Conservation (phyloP, 2,329 filamentous ascomycete genomes). For the Lasiodiplodia hormozganensis region DNA sequence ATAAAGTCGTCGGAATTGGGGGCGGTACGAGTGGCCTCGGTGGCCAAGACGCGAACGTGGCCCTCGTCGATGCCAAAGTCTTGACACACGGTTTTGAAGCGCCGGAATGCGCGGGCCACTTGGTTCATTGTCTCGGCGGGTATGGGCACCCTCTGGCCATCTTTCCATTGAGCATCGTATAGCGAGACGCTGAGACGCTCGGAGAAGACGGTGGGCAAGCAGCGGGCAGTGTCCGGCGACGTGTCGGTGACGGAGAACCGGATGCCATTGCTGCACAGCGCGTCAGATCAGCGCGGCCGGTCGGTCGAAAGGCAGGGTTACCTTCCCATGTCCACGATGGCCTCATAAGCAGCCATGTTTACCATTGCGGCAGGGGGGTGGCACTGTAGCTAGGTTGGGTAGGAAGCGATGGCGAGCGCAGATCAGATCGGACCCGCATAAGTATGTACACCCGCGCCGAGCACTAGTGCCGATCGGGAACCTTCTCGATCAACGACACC, state of each 20-base stretch:
- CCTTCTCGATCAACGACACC: neutral
- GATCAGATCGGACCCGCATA: slow-evolving; percentile 1
- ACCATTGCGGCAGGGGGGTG: neutral
- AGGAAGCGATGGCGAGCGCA: neutral
- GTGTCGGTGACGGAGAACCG: slow-evolving; percentile 89
- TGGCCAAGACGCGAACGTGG: slow-evolving; percentile 80
- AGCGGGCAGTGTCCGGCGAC: slow-evolving; percentile 72
- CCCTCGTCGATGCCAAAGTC: slow-evolving; percentile 70
- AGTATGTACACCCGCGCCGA: no score
- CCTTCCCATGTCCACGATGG: slow-evolving; percentile 34
- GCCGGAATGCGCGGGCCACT: slow-evolving; percentile 71
- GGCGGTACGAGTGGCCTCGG: slow-evolving; percentile 85
- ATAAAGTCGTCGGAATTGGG: slow-evolving; percentile 75
- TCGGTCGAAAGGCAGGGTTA: slow-evolving; percentile 1
- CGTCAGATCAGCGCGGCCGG: no score
- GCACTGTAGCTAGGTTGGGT: neutral
- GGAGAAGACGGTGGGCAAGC: slow-evolving; percentile 78
- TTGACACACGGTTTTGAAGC: slow-evolving; percentile 74
- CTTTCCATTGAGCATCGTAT: slow-evolving; percentile 74
- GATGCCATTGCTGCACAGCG: slow-evolving; percentile 76
- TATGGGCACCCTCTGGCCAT: slow-evolving; percentile 57
- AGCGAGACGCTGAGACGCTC: slow-evolving; percentile 83
- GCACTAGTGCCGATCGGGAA: slow-evolving; percentile 7
- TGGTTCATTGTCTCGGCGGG: slow-evolving; percentile 64
- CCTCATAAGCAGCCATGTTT: slow-evolving; percentile 27